phyloP scores from a whole-genome alignment of 495 filamentous ascomycete species.

The Penicillium simplicissimum region DNA sequence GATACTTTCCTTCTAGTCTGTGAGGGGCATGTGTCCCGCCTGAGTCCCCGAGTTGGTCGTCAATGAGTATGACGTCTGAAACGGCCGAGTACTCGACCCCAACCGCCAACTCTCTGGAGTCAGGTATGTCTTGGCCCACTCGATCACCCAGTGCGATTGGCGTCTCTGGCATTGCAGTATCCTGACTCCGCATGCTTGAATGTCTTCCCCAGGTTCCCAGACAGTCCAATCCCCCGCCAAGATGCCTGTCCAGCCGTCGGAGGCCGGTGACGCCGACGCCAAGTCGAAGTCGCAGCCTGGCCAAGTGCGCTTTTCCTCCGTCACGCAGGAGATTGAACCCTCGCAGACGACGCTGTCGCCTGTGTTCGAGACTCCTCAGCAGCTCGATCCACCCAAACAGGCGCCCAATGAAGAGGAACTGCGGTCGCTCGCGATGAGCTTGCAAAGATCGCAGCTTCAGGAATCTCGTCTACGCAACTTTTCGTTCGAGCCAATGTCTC shows the following conservation, averaged over 20 bases:
- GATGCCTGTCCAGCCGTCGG: constrained; percentile 29
- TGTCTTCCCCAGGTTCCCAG: constrained; percentile 19
- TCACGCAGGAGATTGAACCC: constrained; percentile 72
- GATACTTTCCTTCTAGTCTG: constrained; percentile 1
- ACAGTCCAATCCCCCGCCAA: constrained; percentile 27
- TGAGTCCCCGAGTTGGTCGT: constrained; percentile 22
- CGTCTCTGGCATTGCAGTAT: constrained; percentile 2
- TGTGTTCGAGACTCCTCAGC: constrained; percentile 25
- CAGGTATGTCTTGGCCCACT: constrained; percentile 37
- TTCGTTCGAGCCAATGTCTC: constrained; percentile 81
- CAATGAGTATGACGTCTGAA: constrained; percentile 49
- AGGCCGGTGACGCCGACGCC: constrained; percentile 34
- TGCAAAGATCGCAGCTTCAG: constrained; percentile 75
- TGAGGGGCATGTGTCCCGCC: constrained; percentile 45
- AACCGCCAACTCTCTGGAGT: constrained; percentile 29
- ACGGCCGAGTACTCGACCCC: constrained; percentile 30
- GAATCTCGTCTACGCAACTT: constrained; percentile 80
- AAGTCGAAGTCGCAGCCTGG: constrained; percentile 37
- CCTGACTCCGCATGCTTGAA: constrained; percentile 24
- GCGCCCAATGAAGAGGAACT: constrained; percentile 57
- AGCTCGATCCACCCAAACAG: constrained; percentile 36
- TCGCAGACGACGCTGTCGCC: constrained; percentile 37
- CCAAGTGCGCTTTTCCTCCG: constrained; percentile 79
- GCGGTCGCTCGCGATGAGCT: constrained; percentile 66
- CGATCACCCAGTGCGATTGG: constrained; percentile 3